Conservation (phyloP, 2,329 filamentous ascomycete species). For the Raffaelea albimanens region DNA sequence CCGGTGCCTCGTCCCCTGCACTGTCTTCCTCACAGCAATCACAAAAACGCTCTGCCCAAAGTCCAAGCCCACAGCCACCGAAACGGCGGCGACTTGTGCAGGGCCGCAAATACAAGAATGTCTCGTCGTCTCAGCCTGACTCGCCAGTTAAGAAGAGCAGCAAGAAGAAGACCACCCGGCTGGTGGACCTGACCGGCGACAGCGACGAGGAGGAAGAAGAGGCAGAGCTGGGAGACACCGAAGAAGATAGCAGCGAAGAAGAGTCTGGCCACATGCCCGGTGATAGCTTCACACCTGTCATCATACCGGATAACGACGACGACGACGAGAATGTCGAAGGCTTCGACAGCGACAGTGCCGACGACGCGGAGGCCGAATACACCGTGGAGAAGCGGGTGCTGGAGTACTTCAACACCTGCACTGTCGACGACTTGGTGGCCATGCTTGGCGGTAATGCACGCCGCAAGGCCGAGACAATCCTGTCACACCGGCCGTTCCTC, state of each 20-base stretch:
- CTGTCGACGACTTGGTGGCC: constrained; percentile 66
- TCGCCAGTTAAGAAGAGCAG: constrained; percentile 11
- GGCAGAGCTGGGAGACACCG: background rate
- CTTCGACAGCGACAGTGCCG: constrained; percentile 19
- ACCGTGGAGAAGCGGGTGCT: constrained; percentile 42
- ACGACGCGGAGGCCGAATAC: background rate
- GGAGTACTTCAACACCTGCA: constrained; percentile 74
- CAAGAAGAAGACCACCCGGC: constrained; percentile 5
- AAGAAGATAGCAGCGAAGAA: constrained; percentile 19
- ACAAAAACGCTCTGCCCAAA: constrained; percentile 6
- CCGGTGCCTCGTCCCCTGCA: constrained; percentile 4
- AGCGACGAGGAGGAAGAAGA: constrained; percentile 17
- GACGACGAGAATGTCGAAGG: constrained; percentile 33
- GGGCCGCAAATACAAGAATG: constrained; percentile 12
- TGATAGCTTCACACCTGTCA: background rate
- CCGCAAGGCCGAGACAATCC: constrained; percentile 57
- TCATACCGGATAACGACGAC: constrained; percentile 11
- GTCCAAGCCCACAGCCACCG: constrained; percentile 10
- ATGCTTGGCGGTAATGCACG: constrained; percentile 63
- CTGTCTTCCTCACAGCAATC: constrained; percentile 9
- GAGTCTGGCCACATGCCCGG: constrained; percentile 14
- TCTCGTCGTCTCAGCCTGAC: constrained; percentile 13
- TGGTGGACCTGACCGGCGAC: constrained; percentile 22
- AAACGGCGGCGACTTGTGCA: constrained; percentile 20
- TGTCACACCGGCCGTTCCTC: constrained; percentile 66